Evolutionary conservation across 441 rosid species (phyloP).

Genomic region (Corymbia citriodora): DNA sequence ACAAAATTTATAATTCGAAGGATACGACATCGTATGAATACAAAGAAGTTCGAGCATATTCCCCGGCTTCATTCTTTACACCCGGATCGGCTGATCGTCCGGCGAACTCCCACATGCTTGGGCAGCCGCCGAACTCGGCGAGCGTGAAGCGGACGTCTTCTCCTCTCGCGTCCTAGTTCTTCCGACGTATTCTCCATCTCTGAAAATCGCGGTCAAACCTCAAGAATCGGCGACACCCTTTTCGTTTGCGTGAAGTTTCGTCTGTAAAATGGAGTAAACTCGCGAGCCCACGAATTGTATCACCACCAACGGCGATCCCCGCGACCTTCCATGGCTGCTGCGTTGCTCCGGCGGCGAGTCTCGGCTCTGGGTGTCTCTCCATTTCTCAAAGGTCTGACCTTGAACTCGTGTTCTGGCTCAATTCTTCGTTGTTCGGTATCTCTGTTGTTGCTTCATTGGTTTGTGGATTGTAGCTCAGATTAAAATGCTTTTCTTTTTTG

Average conservation of each 20-base stretch:
- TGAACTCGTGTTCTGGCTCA: neutral
- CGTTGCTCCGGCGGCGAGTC: conserved; percentile 45
- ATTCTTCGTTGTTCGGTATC: neutral
- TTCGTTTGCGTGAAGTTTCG: neutral
- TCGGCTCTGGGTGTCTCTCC: conserved; percentile 42
- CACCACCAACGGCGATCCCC: neutral
- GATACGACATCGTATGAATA: neutral
- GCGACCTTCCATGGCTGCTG: conserved; percentile 36
- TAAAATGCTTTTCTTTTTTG: neutral
- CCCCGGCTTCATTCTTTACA: neutral
- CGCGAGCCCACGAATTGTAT: neutral
- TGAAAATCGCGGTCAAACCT: neutral
- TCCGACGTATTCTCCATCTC: neutral
- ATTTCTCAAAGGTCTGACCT: conserved; percentile 41
- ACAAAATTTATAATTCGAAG: neutral
- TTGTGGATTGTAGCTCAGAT: neutral
- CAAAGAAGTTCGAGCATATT: neutral
- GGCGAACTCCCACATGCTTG: neutral
- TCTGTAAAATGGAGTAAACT: neutral
- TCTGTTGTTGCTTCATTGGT: neutral
- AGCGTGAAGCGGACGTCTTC: neutral
- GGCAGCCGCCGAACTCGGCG: neutral
- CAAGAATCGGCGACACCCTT: neutral
- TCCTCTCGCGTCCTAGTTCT: neutral
- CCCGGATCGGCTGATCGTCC: neutral